Base-by-base conservation (phyloP, 2,329 filamentous ascomycete species). In the Sarocladium oryzae region DNA sequence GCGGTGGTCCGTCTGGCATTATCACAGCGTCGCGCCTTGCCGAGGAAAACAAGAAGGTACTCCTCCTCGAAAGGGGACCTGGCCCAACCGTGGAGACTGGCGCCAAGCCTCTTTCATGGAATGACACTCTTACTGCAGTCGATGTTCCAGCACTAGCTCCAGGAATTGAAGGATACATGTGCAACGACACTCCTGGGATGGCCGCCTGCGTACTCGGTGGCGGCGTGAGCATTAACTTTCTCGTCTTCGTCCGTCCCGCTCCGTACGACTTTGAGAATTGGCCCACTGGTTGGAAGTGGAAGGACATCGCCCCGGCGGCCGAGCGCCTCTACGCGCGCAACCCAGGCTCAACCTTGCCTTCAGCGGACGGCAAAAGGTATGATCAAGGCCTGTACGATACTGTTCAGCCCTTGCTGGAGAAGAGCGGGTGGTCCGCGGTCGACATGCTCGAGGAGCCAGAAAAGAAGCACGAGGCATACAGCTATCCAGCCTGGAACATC, bases 241-340 rank as follows among this genome's bases (percentile, higher is more conserved):
- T 87, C 18, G 86, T 82, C 81, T 85, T 79, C 78, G 81, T 80
- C 69, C 76, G 84, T 0, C 78, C 83, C 51, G 72, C 77, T 3
- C 63, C 70, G 11, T 85, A 88, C 61, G 88, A 85, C 73, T 82
- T 88, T 61, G 73, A 78, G 61, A 82, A 84, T 60, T 89, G 86
- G 69, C 86, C 86, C 0, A 58, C 67, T 3, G 85, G 84, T 21
- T 89, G 86, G 86, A 81, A 60, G 66, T 23, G 84, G 88, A 54
- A 58, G 6, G 59, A 57, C 56, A 76, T 89, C 62, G 69, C 69
- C 52, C 62, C 69, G 30, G 79, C 84, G 2, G 78, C 82, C 7
- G 67, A 77, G 30, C 75, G 79, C 28, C 78, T 84, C 4, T 89
- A 88, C 62, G 69, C 84, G 82, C 45, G 56, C 11, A 54, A 55